phyloP scores from a whole-genome alignment of 192 early-diverging fungal genomes.

The Umbelopsis vinacea region DNA sequence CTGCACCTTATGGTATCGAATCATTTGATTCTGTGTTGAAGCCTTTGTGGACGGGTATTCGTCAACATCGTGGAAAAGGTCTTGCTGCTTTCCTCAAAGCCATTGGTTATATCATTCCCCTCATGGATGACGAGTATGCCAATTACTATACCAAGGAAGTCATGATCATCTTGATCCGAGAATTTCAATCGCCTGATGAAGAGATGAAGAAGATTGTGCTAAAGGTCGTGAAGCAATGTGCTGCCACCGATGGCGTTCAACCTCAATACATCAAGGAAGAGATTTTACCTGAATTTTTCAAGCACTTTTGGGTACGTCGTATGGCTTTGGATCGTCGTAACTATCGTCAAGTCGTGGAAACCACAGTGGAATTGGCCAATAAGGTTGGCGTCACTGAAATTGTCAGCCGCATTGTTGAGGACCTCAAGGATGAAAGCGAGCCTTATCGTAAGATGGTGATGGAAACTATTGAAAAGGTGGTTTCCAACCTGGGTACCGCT shows the following conservation, averaged over 20 bases:
- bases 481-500: slow-evolving; percentile 76
- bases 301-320: slow-evolving; percentile 96
- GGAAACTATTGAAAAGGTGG: slow-evolving; percentile 91
- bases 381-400: slow-evolving; percentile 94
- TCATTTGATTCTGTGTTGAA: slow-evolving; percentile 90
- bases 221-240: slow-evolving; percentile 97
- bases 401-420: slow-evolving; percentile 82
- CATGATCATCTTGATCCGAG: slow-evolving; percentile 89
- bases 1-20: slow-evolving; percentile 98
- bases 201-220: slow-evolving; percentile 99
- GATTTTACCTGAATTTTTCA: slow-evolving; percentile 94
- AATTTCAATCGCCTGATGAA: slow-evolving; percentile 97
- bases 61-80: slow-evolving; percentile 94
- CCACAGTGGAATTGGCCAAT: slow-evolving; percentile 93
- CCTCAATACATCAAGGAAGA: slow-evolving; percentile 85
- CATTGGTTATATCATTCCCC: slow-evolving; percentile 97
- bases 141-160: slow-evolving; percentile 94
- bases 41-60: slow-evolving; percentile 92
- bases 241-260: slow-evolving; percentile 89
- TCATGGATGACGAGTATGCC: slow-evolving; percentile 96
- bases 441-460: slow-evolving; percentile 97
- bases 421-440: slow-evolving; percentile 95
- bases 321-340: slow-evolving; percentile 97
- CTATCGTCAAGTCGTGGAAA: slow-evolving; percentile 91
- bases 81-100: slow-evolving; percentile 98